phyloP scores from a whole-genome alignment of 305 asterid genomes.

The Fraxinus xanthoxyloides region DNA sequence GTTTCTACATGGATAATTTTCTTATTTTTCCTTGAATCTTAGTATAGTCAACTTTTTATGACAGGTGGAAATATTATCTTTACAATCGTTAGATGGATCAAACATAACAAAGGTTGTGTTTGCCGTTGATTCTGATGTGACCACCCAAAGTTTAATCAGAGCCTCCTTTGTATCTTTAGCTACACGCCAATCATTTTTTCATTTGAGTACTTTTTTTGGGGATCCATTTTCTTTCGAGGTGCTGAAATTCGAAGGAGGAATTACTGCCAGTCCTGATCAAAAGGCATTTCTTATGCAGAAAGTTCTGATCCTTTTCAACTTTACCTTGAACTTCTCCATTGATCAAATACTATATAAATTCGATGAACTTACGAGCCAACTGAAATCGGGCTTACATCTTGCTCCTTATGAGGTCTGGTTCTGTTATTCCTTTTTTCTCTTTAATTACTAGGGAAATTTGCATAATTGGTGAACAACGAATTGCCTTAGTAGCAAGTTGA shows the following conservation, averaged over 20 bases:
- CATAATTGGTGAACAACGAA: background rate
- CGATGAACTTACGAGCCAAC: slow-evolving; percentile 63
- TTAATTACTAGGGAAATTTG: background rate
- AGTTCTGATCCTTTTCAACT: slow-evolving; percentile 76
- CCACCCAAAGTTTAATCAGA: slow-evolving; percentile 56
- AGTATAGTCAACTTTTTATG: slow-evolving; percentile 8
- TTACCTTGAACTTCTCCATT: slow-evolving; percentile 84
- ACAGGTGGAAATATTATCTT: slow-evolving; percentile 60
- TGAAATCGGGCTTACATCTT: slow-evolving; percentile 66
- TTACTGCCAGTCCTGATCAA: slow-evolving; percentile 77
- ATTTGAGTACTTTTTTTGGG: slow-evolving; percentile 68
- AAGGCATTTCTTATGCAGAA: slow-evolving; percentile 71
- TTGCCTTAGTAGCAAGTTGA: background rate
- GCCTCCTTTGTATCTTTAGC: slow-evolving; percentile 38
- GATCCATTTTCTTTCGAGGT: slow-evolving; percentile 72
- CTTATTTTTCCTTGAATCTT: background rate
- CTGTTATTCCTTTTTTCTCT: background rate
- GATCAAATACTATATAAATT: slow-evolving; percentile 63
- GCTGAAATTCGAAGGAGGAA: slow-evolving; percentile 79
- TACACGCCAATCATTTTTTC: slow-evolving; percentile 40
- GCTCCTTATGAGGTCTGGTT: slow-evolving; percentile 69
- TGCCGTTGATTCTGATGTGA: slow-evolving; percentile 57
- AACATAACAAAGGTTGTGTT: slow-evolving; percentile 69
- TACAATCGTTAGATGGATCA: slow-evolving; percentile 42
- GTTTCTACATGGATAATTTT: background rate